Percentiles rank a stretch among this genome's conserved stretches.
Conservation (phyloP, 2,329 filamentous ascomycete genomes). For the Nemania bipapillata region DNA sequence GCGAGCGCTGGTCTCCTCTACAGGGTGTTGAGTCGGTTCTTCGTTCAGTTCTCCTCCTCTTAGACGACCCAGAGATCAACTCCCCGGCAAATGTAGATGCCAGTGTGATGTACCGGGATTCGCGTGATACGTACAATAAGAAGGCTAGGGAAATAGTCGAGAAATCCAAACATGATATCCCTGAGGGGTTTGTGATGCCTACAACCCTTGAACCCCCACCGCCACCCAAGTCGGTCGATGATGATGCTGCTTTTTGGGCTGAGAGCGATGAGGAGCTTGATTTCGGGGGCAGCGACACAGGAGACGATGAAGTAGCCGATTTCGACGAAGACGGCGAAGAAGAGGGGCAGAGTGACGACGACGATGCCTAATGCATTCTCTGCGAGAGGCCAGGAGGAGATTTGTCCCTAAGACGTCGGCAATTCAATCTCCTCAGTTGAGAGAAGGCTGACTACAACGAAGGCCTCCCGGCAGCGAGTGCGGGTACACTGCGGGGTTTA, state of each 20-base stretch:
- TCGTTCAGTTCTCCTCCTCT: constrained; percentile 87
- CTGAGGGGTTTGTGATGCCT: constrained; percentile 82
- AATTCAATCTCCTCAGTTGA: background rate
- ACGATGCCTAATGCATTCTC: constrained; percentile 54
- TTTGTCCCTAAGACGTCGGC: background rate
- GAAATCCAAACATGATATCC: constrained; percentile 80
- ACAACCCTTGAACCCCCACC: constrained; percentile 72
- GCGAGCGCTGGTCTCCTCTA: constrained; percentile 92
- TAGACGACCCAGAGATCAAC: constrained; percentile 93
- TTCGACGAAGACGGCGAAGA: constrained; percentile 64
- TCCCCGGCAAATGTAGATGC: constrained; percentile 96
- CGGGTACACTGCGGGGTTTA: background rate
- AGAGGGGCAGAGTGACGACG: constrained; percentile 67
- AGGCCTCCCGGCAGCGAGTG: background rate
- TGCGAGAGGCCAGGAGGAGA: background rate
- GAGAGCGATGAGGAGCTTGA: constrained; percentile 80
- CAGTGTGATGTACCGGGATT: constrained; percentile 82
- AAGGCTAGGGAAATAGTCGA: constrained; percentile 77
- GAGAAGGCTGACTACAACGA: background rate
- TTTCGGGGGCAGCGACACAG: constrained; percentile 78
- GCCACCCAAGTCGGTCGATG: constrained; percentile 70
- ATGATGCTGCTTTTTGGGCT: constrained; percentile 85
- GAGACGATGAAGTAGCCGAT: constrained; percentile 69
- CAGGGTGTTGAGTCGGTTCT: constrained; percentile 95
- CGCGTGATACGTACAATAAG: constrained; percentile 74